These are phyloP conservation scores for Penicillium sp. DNA, from an alignment of 2,329 filamentous ascomycete species.

Conservation along the genomic window DNA sequence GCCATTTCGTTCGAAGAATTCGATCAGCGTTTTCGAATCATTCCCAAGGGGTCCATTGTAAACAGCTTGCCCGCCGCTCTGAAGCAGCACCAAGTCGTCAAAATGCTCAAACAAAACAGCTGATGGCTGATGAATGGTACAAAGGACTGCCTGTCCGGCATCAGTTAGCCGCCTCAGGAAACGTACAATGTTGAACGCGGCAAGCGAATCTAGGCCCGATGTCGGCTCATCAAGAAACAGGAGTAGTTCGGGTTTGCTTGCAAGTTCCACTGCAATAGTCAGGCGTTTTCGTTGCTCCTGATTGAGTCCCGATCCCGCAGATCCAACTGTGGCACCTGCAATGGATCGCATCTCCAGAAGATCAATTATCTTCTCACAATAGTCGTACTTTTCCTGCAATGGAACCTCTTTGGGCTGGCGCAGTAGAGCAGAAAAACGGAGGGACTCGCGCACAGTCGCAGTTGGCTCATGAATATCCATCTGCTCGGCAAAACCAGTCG, in stretches of 20 bases:
- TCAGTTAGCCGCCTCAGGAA: slow-evolving; percentile 64
- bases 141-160: slow-evolving; percentile 85
- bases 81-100: slow-evolving; percentile 75
- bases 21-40: slow-evolving; percentile 70
- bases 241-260: slow-evolving; percentile 61
- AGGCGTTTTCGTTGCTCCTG: slow-evolving; percentile 68
- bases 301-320: slow-evolving; percentile 60
- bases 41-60: slow-evolving; percentile 85
- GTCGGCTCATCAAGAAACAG: slow-evolving; percentile 66
- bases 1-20: slow-evolving; percentile 68
- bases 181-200: slow-evolving; percentile 65
- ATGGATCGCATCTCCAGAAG: slow-evolving; percentile 69
- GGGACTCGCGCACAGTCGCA: slow-evolving; percentile 65
- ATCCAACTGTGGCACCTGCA: slow-evolving; percentile 65
- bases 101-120: slow-evolving; percentile 86
- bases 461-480: slow-evolving; percentile 69
- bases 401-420: slow-evolving; percentile 61
- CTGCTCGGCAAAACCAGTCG: slow-evolving; percentile 61
- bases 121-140: slow-evolving; percentile 89
- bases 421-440: slow-evolving; percentile 66
- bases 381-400: slow-evolving; percentile 64
- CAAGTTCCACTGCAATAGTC: slow-evolving; percentile 64
- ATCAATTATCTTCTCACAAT: slow-evolving; percentile 69
- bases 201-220: slow-evolving; percentile 67
- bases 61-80: slow-evolving; percentile 76